These are phyloP conservation scores for Tolypocladium capitatum DNA, from an alignment of 2,329 filamentous ascomycete genomes.

Conservation along the genomic window DNA sequence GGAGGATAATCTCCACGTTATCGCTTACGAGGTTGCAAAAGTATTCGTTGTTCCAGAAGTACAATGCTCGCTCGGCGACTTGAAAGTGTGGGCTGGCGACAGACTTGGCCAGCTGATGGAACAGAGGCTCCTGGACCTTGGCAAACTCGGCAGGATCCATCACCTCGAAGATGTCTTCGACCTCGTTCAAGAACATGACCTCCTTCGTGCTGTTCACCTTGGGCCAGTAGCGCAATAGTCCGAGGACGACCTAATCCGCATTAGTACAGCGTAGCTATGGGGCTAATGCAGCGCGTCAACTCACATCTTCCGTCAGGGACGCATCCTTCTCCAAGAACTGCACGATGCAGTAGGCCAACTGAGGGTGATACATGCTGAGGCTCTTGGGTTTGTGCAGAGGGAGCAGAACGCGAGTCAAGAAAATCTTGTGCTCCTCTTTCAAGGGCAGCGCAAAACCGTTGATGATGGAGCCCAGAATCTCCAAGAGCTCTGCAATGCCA, in stretches of 20 bases:
- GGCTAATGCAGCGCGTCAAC: conserved; percentile 10
- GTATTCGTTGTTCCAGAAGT: conserved; percentile 99
- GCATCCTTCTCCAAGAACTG: conserved; percentile 98
- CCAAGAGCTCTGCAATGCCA: conserved; percentile 88
- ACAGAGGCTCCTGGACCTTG: conserved; percentile 94
- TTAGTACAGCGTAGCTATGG: not conserved
- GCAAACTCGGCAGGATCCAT: conserved; percentile 98
- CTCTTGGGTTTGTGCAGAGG: conserved; percentile 98
- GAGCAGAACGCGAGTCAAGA: conserved; percentile 82
- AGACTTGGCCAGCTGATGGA: conserved; percentile 94
- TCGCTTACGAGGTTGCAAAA: conserved; percentile 99
- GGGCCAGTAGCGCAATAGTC: conserved; percentile 91
- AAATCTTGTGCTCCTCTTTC: conserved; percentile 98
- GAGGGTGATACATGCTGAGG: conserved; percentile 98
- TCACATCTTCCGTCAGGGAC: conserved; percentile 86
- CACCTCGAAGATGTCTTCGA: conserved; percentile 98
- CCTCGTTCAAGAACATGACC: conserved; percentile 98
- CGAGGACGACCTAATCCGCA: conserved; percentile 63
- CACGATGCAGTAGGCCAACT: conserved; percentile 96
- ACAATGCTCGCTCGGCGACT: conserved; percentile 90
- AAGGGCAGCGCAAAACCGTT: conserved; percentile 94
- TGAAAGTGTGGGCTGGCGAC: conserved; percentile 98
- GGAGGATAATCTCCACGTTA: conserved; percentile 95
- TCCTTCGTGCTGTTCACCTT: conserved; percentile 99
- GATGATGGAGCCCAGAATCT: conserved; percentile 97